Evolutionary conservation across 116 monocot genomes (phyloP).

Genomic region (Cymodocea nodosa): DNA sequence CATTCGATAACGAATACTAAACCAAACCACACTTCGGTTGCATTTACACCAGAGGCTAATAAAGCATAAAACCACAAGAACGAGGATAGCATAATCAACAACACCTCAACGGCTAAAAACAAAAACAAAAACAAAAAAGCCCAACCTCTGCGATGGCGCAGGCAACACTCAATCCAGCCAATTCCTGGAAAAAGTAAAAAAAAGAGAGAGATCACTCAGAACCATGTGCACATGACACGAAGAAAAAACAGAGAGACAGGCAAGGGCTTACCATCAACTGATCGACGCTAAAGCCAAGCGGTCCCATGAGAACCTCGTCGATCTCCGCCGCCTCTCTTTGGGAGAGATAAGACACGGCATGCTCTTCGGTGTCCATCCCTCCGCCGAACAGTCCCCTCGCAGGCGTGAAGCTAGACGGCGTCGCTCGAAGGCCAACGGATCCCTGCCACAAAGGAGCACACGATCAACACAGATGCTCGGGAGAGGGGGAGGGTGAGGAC

Average conservation of each 20-base stretch:
- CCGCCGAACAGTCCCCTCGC: conserved; percentile 9
- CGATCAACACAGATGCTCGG: not conserved
- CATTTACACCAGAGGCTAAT: too few species aligned
- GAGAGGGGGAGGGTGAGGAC: not conserved
- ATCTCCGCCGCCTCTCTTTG: conserved; percentile 80
- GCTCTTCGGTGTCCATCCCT: conserved; percentile 10
- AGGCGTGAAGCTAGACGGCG: not conserved
- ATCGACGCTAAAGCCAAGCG: conserved; percentile 91
- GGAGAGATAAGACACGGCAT: conserved; percentile 37
- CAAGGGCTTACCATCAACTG: conserved; percentile 64
- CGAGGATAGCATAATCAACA: too few species aligned
- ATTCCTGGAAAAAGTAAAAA: conserved; percentile 34
- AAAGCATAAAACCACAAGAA: too few species aligned
- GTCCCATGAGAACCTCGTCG: conserved; percentile 92
- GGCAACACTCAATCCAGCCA: conserved; percentile 91
- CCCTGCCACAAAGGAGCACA: not conserved
- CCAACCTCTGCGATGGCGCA: conserved; percentile 58
- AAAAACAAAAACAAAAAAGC: not conserved
- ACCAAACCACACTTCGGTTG: too few species aligned
- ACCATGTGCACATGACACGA: not conserved
- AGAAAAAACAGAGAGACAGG: not conserved
- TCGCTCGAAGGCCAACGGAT: not conserved
- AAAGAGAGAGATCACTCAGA: not conserved
- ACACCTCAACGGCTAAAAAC: not conserved
- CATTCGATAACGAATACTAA: too few species aligned